Base-by-base conservation (phyloP, 768 basidiomycete genomes). In the Exidia glandulosa region DNA sequence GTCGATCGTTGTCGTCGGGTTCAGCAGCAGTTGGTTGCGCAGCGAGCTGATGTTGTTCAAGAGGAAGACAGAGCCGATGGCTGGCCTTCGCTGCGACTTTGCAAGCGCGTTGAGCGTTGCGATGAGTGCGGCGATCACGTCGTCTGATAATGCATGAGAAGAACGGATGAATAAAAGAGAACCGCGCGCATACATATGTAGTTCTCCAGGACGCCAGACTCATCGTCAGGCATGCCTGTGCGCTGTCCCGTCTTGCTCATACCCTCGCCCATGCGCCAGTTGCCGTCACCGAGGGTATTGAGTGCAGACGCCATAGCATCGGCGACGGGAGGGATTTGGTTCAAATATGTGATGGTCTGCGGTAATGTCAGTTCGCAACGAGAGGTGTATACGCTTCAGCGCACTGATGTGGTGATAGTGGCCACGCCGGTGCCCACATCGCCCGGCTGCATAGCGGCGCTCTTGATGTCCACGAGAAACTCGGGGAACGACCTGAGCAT, bases 261-360 rank as follows among this genome's bases (percentile, higher is more conserved):
- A 4, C 88, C 89, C 62, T 89, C 88, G 3, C 90, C 90, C 90
- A 93, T 92, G 71, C 83, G 88, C 90, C 90, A 92, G 64, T 92
- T 92, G 10, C 90, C 90, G 61, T 93, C 90, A 0, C 90, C 90
- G 1, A 93, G 79, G 2, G 83, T 80, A 41, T 82, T 68, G 36
- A 92, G 73, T 0, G 85, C 83, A 1, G 86, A 75, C 1, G 79
- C 80, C 10, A 85, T 87, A 1, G 87, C 88, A 19, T 74, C 77
- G 59, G 83, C 78, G 2, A 91, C 86, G 56, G 85, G 81, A 0
- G 88, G 87, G 2, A 93, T 72, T 57, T 79, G 76, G 59, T 87
- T 81, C 62, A 93, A 68, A 67, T 88, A 92, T 45, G 79, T 75
- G 19, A 86, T 77, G 0, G 85, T 84, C 86, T 89, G 63, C 29